Evolutionary conservation across 2,329 filamentous ascomycete genomes (phyloP).

Genomic region (Herpotrichia juniperi): DNA sequence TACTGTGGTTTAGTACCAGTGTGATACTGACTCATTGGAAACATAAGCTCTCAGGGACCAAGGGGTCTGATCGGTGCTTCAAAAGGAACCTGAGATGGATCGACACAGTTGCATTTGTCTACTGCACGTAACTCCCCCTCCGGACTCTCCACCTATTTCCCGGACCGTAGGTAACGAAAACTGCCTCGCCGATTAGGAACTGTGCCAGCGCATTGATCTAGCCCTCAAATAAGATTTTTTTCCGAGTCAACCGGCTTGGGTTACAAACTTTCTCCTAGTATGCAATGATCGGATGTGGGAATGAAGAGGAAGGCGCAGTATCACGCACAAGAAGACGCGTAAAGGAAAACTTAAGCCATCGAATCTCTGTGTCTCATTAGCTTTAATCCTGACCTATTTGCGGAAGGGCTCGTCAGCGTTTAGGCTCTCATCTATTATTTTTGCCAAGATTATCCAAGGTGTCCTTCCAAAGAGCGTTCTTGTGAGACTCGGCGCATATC

Average conservation of each 20-base stretch:
- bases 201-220: conserved; percentile 12
- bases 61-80: background rate
- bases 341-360: too few relatives aligned
- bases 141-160: conserved; percentile 20
- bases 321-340: background rate
- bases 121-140: background rate
- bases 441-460: too few relatives aligned
- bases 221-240: background rate
- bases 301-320: background rate
- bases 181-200: conserved; percentile 11
- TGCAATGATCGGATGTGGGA: background rate
- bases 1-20: background rate
- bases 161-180: conserved; percentile 6
- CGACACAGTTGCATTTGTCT: background rate
- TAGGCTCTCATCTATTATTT: too few relatives aligned
- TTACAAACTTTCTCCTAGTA: background rate
- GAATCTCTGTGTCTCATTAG: too few relatives aligned
- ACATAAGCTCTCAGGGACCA: background rate
- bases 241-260: background rate
- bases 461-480: background rate
- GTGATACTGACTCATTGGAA: conserved; percentile 4
- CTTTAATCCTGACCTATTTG: too few relatives aligned
- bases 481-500: conserved; percentile 1
- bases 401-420: too few relatives aligned
- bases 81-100: background rate